A percentile compares a stretch with the other conserved stretches of the same genome.
phyloP scores from a whole-genome alignment of 176 grass and related monocot genomes.

The Raddia guianensis region DNA sequence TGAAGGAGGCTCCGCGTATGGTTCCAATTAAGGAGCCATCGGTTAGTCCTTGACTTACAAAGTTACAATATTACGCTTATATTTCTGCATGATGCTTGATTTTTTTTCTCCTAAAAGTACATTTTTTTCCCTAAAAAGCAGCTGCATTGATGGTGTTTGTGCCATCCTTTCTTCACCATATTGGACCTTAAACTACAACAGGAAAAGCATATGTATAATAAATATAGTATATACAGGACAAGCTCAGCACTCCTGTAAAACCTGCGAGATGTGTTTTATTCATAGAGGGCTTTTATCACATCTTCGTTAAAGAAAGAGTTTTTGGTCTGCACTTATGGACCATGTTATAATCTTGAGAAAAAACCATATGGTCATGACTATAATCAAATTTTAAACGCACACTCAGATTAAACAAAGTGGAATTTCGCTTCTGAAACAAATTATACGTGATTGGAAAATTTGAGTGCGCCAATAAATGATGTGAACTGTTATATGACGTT shows the following conservation, averaged over 20 bases:
- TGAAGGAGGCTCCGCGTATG: constrained; percentile 84
- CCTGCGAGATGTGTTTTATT: not conserved
- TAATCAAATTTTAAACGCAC: not conserved
- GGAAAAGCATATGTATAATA: not conserved
- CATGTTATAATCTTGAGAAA: not conserved
- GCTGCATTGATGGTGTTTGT: not conserved
- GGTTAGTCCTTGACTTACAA: constrained; percentile 51
- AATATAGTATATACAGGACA: not conserved
- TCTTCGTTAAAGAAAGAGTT: not conserved
- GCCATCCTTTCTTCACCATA: not conserved
- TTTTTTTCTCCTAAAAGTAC: not conserved
- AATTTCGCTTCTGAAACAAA: not conserved
- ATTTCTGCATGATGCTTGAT: constrained; percentile 7
- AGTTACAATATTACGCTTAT: not conserved
- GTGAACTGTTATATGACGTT: not conserved
- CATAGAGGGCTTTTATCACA: not conserved
- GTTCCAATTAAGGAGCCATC: constrained; percentile 71
- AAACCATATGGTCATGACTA: not conserved
- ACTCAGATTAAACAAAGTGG: not conserved
- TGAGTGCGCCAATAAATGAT: not conserved
- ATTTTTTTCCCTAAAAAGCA: constrained; percentile 10
- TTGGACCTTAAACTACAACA: not conserved
- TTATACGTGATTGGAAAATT: not conserved
- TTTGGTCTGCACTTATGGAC: not conserved
- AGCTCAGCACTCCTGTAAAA: not conserved